Evolutionary conservation across 371 early-diverging fungal species (phyloP).

Genomic region (Saksenaea vasiformis): DNA sequence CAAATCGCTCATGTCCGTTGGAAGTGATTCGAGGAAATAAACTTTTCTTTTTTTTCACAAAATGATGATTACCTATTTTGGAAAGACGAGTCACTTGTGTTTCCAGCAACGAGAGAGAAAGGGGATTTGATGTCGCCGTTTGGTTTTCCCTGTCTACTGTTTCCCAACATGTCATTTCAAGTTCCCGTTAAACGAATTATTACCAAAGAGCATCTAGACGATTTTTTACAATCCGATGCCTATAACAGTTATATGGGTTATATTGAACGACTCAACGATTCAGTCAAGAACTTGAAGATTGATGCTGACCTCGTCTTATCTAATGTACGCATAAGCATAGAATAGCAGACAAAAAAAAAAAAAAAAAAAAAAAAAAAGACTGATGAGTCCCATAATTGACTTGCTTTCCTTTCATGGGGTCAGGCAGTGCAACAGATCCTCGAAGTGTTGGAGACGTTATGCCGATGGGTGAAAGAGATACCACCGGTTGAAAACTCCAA

Average conservation of each 20-base stretch:
- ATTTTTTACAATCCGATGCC: conserved; percentile 70
- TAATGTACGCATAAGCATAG: conserved; percentile 39
- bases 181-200: conserved; percentile 77
- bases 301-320: conserved; percentile 50
- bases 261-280: conserved; percentile 68
- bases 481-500: conserved; percentile 78
- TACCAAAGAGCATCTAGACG: conserved; percentile 82
- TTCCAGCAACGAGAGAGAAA: too few relatives aligned
- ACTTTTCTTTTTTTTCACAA: not conserved
- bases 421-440: conserved; percentile 65
- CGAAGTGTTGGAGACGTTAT: conserved; percentile 62
- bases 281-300: conserved; percentile 69
- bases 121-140: too few relatives aligned
- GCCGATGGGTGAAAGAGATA: conserved; percentile 64
- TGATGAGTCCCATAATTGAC: not conserved
- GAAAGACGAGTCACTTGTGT: not conserved
- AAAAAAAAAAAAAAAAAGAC: too few relatives aligned
- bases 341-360: conserved; percentile 1
- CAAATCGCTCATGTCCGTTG: conserved; percentile 45
- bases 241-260: conserved; percentile 70
- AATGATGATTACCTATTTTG: not conserved
- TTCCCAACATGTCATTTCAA: conserved; percentile 34
- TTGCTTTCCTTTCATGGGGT: not conserved
- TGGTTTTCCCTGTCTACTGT: too few relatives aligned
- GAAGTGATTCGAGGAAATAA: not conserved